Conservation (phyloP, 768 basidiomycete genomes). For the Podaxis mareebaensis region DNA sequence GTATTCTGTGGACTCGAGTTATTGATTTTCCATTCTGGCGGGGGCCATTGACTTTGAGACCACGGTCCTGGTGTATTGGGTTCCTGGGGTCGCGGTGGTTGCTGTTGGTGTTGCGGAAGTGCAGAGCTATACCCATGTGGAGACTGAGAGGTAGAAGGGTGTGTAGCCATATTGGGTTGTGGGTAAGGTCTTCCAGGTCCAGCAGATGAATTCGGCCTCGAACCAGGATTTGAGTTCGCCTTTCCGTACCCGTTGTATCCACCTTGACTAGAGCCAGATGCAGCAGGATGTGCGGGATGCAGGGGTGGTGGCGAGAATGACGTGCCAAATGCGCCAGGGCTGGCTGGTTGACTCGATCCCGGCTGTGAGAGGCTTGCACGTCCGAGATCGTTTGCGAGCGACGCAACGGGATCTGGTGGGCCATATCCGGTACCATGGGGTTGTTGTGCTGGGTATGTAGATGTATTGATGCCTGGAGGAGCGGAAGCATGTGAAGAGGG, state of each 20-base stretch:
- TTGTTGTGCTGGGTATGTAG: constrained; percentile 8
- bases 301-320: constrained; percentile 33
- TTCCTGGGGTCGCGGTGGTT: constrained; percentile 18
- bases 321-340: background rate
- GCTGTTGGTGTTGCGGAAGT: constrained; percentile 14
- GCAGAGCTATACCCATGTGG: background rate
- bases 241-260: background rate
- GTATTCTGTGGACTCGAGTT: constrained; percentile 18
- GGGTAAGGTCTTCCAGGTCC: constrained; percentile 1
- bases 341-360: constrained; percentile 11
- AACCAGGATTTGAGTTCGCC: background rate
- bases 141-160: background rate
- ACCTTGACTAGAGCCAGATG: constrained; percentile 2
- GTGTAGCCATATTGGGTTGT: background rate
- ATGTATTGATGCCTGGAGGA: constrained; percentile 6
- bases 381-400: constrained; percentile 39
- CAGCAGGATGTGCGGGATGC: constrained; percentile 34
- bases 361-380: constrained; percentile 33
- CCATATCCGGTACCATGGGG: background rate
- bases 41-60: constrained; percentile 42
- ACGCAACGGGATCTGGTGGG: constrained; percentile 21
- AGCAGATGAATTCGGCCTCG: background rate
- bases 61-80: constrained; percentile 21
- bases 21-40: constrained; percentile 39
- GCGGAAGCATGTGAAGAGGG: constrained; percentile 3